phyloP scores from a whole-genome alignment of 352 stramenopile genomes.

The Globisporangium spiculum region DNA sequence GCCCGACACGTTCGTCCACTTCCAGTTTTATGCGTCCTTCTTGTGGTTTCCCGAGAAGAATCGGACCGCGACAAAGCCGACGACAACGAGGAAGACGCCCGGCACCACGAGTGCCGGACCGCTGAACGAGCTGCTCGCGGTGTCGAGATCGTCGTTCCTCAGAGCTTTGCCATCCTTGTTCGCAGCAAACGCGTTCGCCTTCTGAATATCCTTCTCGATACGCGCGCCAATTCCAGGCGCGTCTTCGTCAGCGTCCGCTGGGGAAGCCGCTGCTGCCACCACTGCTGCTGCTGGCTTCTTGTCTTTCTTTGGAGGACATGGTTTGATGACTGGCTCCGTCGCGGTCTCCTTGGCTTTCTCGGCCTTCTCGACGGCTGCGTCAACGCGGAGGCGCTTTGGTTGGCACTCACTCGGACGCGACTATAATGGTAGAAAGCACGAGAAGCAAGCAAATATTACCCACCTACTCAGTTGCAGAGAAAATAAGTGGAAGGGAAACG shows the following conservation, averaged over 20 bases:
- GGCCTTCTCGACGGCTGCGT: slow-evolving; percentile 15
- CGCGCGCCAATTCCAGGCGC: slow-evolving; percentile 61
- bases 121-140: slow-evolving; percentile 21
- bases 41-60: slow-evolving; percentile 67
- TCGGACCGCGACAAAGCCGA: slow-evolving; percentile 48
- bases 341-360: slow-evolving; percentile 30
- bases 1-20: too few species aligned
- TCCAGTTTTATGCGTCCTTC: slow-evolving; percentile 54
- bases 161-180: slow-evolving; percentile 8
- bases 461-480: neutral
- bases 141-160: neutral
- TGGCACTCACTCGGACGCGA: slow-evolving; percentile 47
- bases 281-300: slow-evolving; percentile 20
- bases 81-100: slow-evolving; percentile 43
- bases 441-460: neutral
- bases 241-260: slow-evolving; percentile 36
- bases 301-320: slow-evolving; percentile 68
- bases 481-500: neutral
- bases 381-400: slow-evolving; percentile 58
- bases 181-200: slow-evolving; percentile 10
- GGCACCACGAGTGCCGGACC: slow-evolving; percentile 44
- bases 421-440: slow-evolving; percentile 15
- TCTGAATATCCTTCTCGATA: slow-evolving; percentile 18
- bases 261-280: neutral
- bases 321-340: slow-evolving; percentile 51